phyloP scores from a whole-genome alignment of 345 rosid genomes.

The Eucalyptus tenuipes region DNA sequence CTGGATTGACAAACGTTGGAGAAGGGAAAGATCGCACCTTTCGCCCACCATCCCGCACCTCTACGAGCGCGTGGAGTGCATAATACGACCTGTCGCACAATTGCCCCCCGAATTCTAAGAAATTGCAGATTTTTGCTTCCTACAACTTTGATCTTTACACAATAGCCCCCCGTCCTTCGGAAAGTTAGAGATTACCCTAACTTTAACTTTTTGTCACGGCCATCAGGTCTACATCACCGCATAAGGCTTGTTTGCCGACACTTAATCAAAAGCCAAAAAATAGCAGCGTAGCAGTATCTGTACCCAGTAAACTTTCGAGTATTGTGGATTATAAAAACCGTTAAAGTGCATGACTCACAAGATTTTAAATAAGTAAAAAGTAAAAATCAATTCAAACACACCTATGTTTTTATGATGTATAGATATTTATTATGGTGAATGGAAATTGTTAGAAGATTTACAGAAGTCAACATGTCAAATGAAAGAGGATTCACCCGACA shows the following conservation, averaged over 20 bases:
- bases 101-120: background rate
- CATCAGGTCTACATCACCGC: background rate
- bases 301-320: background rate
- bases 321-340: background rate
- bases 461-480: too few relatives aligned
- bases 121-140: background rate
- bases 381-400: background rate
- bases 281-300: background rate
- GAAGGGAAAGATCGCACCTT: background rate
- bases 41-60: background rate
- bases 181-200: background rate
- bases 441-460: background rate
- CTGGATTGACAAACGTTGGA: background rate
- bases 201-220: background rate
- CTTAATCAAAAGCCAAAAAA: background rate
- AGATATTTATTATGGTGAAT: too few relatives aligned
- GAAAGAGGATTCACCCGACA: too few relatives aligned
- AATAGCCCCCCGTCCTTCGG: background rate
- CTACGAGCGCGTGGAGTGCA: background rate
- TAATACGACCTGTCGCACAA: background rate
- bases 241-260: background rate
- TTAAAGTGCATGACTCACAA: background rate
- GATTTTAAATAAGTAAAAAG: background rate
- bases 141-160: background rate
- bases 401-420: accelerated